phyloP scores from a whole-genome alignment of 2,329 filamentous ascomycete genomes.

The Ascochyta fabae region DNA sequence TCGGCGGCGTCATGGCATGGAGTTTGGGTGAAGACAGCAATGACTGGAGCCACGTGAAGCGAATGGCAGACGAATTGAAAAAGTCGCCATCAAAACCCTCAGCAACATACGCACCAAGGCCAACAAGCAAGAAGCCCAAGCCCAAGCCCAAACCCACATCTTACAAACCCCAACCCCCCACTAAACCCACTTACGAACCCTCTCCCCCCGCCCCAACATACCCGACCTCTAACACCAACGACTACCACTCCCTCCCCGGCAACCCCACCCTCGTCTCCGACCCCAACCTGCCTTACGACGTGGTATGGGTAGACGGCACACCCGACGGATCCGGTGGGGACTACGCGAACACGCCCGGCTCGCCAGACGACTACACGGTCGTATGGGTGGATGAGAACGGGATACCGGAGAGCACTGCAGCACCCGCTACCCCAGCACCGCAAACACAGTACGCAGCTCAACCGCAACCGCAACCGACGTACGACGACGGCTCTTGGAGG shows the following conservation, averaged over 20 bases:
- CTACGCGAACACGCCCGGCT: slow-evolving; percentile 5
- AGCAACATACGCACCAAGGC: background rate
- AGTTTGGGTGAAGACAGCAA: slow-evolving; percentile 71
- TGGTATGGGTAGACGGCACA: slow-evolving; percentile 27
- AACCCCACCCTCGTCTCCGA: slow-evolving; percentile 5
- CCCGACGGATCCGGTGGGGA: slow-evolving; percentile 12
- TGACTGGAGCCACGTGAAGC: slow-evolving; percentile 51
- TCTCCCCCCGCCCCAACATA: background rate
- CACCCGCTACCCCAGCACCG: background rate
- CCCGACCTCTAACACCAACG: background rate
- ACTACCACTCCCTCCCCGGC: slow-evolving; percentile 4
- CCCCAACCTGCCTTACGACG: slow-evolving; percentile 14
- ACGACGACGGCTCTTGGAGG: slow-evolving; percentile 7
- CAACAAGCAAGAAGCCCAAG: background rate
- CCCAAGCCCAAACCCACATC: background rate
- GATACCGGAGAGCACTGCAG: background rate
- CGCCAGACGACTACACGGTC: slow-evolving; percentile 16
- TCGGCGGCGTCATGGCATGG: slow-evolving; percentile 80
- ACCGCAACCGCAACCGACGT: background rate
- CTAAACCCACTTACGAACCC: background rate
- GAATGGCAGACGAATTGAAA: slow-evolving; percentile 44
- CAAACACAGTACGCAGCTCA: background rate
- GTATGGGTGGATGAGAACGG: background rate
- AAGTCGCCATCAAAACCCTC: slow-evolving; percentile 1
- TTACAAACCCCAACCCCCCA: background rate